Evolutionary conservation across 1,139 yeast species (phyloP), one percentile per base, ranked within the genome.

Genomic region (Candida smagusa): DNA sequence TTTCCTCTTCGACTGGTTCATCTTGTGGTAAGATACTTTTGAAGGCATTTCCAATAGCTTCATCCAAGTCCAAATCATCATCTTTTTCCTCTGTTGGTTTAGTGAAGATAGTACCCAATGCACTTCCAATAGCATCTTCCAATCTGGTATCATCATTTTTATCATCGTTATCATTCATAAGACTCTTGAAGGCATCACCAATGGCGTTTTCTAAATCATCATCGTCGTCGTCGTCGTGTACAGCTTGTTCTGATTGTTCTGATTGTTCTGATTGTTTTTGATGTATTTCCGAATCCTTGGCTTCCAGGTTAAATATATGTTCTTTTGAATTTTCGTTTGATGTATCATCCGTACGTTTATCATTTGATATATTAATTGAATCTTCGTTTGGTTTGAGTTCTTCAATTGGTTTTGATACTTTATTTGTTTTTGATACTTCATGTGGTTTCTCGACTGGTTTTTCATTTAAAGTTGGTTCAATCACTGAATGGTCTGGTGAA

Each of bases 161-260:
- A 9, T 30, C 34, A 7, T 9, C n/a, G 9, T 33, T 33, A 8
- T 23, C 33, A n/a, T 23, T 21, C 12, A 28, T 35, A 19, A 27
- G 22, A 13, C 22, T 31, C 32, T 32, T 49, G 33, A 61, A 54
- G 2, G 65, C 69, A 42, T 59, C 50, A 5, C 60, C 63, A 22
- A 61, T 62, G 3, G 64, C 68, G 26, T 51, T 56, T 30, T 56
- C 56, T 16, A 58, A 46, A 30, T 58, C 63, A 12, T 48, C 37
- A 26, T 51, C 54, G 5, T 47, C 50, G 5, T 41, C 40, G 23
- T 45, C 42, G 12, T 41, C n/a, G 21, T 21, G 26, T 9, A 7
- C 22, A 22, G 24, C 9, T 22, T 22, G 8, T 9, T 9, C 24
- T 7, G 24, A 22, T n/a, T n/a, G n/a, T n/a, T n/a, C n/a, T n/a